Evolutionary conservation across 225 moss, liverwort and hornwort species (phyloP).

Genomic region (Climacium dendroides): DNA sequence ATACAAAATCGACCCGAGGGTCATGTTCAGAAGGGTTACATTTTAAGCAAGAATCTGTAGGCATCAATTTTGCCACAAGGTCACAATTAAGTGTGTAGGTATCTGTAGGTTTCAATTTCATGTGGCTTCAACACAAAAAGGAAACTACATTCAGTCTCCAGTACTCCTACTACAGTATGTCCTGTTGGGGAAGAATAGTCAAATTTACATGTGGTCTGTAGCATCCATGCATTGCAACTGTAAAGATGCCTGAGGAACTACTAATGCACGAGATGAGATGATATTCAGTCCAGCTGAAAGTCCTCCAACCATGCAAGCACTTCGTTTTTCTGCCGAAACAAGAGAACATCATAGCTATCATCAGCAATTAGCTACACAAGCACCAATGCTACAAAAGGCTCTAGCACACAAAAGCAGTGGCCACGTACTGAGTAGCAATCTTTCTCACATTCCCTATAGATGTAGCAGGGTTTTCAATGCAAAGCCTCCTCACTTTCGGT

Average conservation of each 20-base stretch:
- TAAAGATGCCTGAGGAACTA: background rate
- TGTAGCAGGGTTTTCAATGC: background rate
- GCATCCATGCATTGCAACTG: background rate
- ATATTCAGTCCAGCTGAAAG: constrained; percentile 36
- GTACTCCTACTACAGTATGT: background rate
- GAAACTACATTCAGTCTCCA: background rate
- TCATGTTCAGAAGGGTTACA: background rate
- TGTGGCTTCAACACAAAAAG: background rate
- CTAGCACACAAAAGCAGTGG: background rate
- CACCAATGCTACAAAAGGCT: background rate
- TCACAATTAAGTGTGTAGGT: background rate
- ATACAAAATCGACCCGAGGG: background rate
- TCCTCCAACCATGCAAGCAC: constrained; percentile 80
- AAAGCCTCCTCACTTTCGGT: background rate
- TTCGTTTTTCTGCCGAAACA: constrained; percentile 73
- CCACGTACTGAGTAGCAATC: background rate
- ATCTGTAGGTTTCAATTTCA: background rate
- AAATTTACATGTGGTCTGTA: background rate
- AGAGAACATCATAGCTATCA: background rate
- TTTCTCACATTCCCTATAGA: background rate
- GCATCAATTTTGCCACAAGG: background rate
- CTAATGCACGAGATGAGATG: background rate
- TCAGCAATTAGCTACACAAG: background rate
- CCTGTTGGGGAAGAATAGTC: background rate
- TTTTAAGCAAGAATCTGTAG: background rate